Conservation (phyloP, 2,329 filamentous ascomycete species). For the Monosporascus cannonballus region DNA sequence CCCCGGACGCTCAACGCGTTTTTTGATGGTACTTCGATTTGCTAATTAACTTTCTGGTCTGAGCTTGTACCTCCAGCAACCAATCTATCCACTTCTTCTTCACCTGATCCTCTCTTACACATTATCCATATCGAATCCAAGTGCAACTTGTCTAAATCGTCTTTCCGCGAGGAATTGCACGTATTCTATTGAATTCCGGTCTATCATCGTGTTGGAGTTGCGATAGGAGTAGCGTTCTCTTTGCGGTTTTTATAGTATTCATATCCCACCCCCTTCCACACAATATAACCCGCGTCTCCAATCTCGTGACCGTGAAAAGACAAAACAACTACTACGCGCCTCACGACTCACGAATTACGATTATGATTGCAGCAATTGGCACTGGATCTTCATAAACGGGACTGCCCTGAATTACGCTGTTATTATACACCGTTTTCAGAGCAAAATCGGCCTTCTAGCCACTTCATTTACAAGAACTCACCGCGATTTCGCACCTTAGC, state of each 20-base stretch:
- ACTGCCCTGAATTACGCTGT: not conserved
- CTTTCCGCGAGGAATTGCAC: no score
- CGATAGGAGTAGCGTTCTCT: not conserved
- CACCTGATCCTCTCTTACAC: not conserved
- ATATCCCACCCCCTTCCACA: not conserved
- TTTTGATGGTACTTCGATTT: conserved; percentile 16
- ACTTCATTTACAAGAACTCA: not conserved
- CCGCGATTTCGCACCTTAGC: not conserved
- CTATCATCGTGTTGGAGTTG: no score
- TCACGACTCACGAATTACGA: conserved; percentile 3
- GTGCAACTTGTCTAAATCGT: not conserved
- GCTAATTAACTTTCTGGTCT: conserved; percentile 15
- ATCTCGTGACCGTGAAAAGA: not conserved
- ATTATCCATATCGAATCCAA: not conserved
- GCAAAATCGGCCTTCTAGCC: not conserved
- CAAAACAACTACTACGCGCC: not conserved
- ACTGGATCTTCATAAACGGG: not conserved
- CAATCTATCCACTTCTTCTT: conserved; percentile 4
- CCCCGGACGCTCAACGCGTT: conserved; percentile 12
- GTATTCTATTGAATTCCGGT: no score
- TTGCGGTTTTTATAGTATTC: not conserved
- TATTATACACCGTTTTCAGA: not conserved
- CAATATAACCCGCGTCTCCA: not conserved
- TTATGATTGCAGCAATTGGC: not conserved
- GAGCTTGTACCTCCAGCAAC: conserved; percentile 18